Evolutionary conservation across 2,329 filamentous ascomycete species (phyloP), one percentile per base, ranked within the genome.

Genomic region (Apiospora kogelbergensis): DNA sequence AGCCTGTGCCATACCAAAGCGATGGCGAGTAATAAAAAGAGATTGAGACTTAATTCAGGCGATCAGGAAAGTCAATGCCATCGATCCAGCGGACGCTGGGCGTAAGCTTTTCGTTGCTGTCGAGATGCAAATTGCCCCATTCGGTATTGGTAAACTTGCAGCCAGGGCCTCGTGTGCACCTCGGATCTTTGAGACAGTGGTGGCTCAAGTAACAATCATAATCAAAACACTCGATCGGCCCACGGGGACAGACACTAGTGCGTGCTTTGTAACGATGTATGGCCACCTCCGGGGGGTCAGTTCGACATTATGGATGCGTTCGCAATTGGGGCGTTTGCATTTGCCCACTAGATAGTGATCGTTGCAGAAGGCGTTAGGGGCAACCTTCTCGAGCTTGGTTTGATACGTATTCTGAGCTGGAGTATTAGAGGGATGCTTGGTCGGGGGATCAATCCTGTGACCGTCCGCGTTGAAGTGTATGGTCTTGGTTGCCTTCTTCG

Each of bases 231-330:
- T 75, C 75, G 7, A 60, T 60, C 1, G 77, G 77, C 2, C 77
- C 77, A 15, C 72, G 67, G 9, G 78, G 78, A 65, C 78, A 79
- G 63, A 78, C 69, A 69, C 77, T 79, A 26, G 78, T 79, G 63
- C 78, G 74, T 9, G 78, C 78, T 69, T 79, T 79, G 70, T 79
- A 79, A 68, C 78, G 76, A 68, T 79, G 78, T 44, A 79, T 79
- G 53, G 77, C 74, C n/a, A 79, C 72, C 69, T 79, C 78, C 17
- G 73, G 70, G 3, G 69, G 63, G 1, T 78, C 70, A 79, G 70
- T 45, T 77, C 75, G 13, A 76, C 70, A 46, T 78, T 74, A 60
- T 79, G 78, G 24, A 75, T 74, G 64, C 78, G 77, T 60, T 79
- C 77, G 68, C 78, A 79, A 63, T 73, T 71, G 37, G 72, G 72